Conservation (phyloP, 2,329 filamentous ascomycete species). For the Aspergillus latus region DNA sequence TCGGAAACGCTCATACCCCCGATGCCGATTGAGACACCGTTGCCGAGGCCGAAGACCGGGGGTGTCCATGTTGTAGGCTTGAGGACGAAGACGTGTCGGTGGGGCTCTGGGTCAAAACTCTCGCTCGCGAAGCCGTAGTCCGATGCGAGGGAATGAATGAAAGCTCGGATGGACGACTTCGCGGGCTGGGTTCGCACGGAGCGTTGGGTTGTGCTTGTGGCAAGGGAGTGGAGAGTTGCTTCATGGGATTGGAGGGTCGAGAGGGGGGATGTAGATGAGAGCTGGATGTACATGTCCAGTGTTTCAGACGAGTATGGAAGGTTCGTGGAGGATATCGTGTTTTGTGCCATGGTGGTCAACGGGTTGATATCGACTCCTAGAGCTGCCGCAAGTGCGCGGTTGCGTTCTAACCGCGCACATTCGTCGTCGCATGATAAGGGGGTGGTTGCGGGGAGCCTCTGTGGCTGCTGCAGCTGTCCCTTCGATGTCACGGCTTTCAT, state of each 20-base stretch:
- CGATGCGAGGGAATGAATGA: constrained; percentile 79
- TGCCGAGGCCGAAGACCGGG: constrained; percentile 46
- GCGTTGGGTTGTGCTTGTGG: constrained; percentile 64
- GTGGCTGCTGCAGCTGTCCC: constrained; percentile 58
- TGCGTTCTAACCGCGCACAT: constrained; percentile 80
- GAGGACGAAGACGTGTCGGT: constrained; percentile 85
- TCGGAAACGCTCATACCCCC: constrained; percentile 42
- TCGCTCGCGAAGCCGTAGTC: constrained; percentile 90
- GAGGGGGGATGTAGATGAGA: constrained; percentile 39
- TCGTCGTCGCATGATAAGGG: constrained; percentile 85
- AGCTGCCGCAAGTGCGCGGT: constrained; percentile 77
- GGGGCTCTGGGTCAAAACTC: constrained; percentile 86
- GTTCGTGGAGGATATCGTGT: constrained; percentile 65
- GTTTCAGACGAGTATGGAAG: constrained; percentile 82
- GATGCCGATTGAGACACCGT: constrained; percentile 54
- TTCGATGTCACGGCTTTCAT: constrained; percentile 38
- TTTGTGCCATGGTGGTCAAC: constrained; percentile 34
- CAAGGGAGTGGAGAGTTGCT: constrained; percentile 78
- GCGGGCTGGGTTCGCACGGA: constrained; percentile 86
- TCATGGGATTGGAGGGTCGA: constrained; percentile 57
- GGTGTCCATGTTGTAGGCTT: constrained; percentile 58
- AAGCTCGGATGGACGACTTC: constrained; percentile 72
- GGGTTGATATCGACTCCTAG: constrained; percentile 87
- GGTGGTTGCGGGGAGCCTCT: constrained; percentile 50
- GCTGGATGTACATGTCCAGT: constrained; percentile 62